A percentile compares a stretch with the other conserved stretches of the same genome.
These are phyloP conservation scores for Lindgomyces ingoldianus DNA, from an alignment of 495 filamentous ascomycete species.

Conservation along the genomic window DNA sequence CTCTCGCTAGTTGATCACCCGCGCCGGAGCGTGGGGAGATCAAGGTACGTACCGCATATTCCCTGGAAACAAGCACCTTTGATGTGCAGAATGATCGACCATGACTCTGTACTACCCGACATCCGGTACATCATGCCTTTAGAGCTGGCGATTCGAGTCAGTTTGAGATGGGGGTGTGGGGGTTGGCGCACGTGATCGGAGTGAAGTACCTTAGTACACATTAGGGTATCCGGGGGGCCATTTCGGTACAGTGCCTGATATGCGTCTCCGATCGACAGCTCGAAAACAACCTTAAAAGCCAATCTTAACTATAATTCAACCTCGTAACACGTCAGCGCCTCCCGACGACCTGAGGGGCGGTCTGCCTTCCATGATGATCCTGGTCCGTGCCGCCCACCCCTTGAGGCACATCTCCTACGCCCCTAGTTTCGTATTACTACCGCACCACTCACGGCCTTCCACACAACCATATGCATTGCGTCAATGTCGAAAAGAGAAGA, in stretches of 20 bases:
- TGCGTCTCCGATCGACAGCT: background rate
- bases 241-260: background rate
- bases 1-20: background rate
- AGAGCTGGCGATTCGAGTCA: background rate
- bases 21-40: background rate
- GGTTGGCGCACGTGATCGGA: conserved; percentile 15
- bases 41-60: background rate
- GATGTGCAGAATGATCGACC: conserved; percentile 9
- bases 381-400: conserved; percentile 6
- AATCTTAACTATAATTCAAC: background rate
- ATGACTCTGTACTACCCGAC: background rate
- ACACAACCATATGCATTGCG: conserved; percentile 5
- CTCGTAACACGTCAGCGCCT: no score
- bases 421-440: conserved; percentile 6
- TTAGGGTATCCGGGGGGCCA: background rate
- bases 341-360: no score
- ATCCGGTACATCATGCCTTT: conserved; percentile 18
- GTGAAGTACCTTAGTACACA: background rate
- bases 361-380: background rate
- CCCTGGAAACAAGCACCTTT: background rate
- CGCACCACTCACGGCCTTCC: background rate
- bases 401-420: conserved; percentile 19
- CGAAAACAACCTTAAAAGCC: background rate
- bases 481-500: background rate
- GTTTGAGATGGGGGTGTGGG: conserved; percentile 7